phyloP scores from a whole-genome alignment of 2,329 filamentous ascomycete genomes.

The Paracoccidioides lutzii region DNA sequence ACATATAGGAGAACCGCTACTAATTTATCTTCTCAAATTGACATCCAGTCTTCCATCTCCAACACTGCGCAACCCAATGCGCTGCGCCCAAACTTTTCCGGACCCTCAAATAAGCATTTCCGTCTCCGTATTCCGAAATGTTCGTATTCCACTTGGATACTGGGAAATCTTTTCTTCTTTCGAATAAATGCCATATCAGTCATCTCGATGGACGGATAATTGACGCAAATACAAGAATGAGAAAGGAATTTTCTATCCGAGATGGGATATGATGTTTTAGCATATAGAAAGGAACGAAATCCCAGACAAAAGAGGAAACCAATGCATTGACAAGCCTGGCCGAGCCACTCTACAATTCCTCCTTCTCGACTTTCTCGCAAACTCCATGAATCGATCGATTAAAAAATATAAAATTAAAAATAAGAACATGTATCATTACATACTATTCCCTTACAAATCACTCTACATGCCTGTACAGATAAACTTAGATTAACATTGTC shows the following conservation, averaged over 20 bases:
- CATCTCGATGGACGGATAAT: not conserved
- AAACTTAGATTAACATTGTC: not conserved
- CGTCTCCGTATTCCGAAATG: not conserved
- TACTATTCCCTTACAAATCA: not conserved
- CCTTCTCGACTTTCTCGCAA: not conserved
- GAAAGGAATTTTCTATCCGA: not conserved
- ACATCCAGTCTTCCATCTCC: slow-evolving; percentile 86
- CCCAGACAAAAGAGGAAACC: not conserved
- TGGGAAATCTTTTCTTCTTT: not conserved
- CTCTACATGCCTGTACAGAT: not conserved
- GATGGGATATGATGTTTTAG: too few relatives aligned
- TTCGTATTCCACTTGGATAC: not conserved
- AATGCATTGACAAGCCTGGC: not conserved
- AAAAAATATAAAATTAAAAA: not conserved
- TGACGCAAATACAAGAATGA: not conserved
- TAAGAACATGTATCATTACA: not conserved
- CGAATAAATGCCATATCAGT: not conserved
- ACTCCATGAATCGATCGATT: not conserved
- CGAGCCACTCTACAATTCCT: too few relatives aligned
- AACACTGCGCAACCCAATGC: slow-evolving; percentile 85
- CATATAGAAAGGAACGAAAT: not conserved
- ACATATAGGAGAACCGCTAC: not conserved
- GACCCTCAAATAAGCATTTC: slow-evolving; percentile 62
- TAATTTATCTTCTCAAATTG: not conserved
- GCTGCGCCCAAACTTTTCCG: slow-evolving; percentile 94